Percentiles rank a stretch among this genome's conserved stretches.
Conservation (phyloP, 2,329 filamentous ascomycete genomes). For the Pseudogymnoascus sp. region DNA sequence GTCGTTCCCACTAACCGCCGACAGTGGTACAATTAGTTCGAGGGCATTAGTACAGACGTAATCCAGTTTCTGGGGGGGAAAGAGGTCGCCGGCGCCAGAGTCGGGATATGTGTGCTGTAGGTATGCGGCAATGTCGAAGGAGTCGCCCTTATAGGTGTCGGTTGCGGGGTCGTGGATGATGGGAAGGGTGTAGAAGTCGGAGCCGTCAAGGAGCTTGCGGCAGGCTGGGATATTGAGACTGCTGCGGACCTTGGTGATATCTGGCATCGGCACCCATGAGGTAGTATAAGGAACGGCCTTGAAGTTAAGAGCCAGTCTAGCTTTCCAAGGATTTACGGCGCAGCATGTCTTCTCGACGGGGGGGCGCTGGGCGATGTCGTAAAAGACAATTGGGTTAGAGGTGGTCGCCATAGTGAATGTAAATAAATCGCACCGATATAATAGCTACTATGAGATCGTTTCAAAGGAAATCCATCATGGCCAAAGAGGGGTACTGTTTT, state of each 20-base stretch:
- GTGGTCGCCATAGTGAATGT: not conserved
- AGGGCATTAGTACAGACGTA: constrained; percentile 30
- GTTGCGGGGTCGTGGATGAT: constrained; percentile 43
- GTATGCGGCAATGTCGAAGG: constrained; percentile 58
- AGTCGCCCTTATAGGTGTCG: constrained; percentile 45
- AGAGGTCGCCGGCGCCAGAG: constrained; percentile 40
- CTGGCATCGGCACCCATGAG: constrained; percentile 44
- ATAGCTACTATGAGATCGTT: not conserved
- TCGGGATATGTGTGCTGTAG: constrained; percentile 46
- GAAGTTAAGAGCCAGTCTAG: constrained; percentile 43
- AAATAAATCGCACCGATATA: not conserved
- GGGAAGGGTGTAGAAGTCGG: constrained; percentile 54
- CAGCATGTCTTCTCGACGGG: constrained; percentile 9
- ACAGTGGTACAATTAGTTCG: constrained; percentile 33
- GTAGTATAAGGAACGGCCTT: constrained; percentile 42
- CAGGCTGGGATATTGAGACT: constrained; percentile 40
- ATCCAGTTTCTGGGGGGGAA: constrained; percentile 35
- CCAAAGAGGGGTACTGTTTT: not conserved
- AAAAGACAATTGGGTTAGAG: constrained; percentile 10
- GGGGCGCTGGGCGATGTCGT: constrained; percentile 13
- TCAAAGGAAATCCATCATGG: not conserved
- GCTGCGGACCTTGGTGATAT: constrained; percentile 43
- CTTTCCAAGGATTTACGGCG: constrained; percentile 43
- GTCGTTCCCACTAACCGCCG: constrained; percentile 20
- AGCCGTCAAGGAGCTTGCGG: constrained; percentile 49